A percentile compares a stretch with the other conserved stretches of the same genome.
Conservation (phyloP, 257 asterid genomes). For the Rubia yunnanensis region DNA sequence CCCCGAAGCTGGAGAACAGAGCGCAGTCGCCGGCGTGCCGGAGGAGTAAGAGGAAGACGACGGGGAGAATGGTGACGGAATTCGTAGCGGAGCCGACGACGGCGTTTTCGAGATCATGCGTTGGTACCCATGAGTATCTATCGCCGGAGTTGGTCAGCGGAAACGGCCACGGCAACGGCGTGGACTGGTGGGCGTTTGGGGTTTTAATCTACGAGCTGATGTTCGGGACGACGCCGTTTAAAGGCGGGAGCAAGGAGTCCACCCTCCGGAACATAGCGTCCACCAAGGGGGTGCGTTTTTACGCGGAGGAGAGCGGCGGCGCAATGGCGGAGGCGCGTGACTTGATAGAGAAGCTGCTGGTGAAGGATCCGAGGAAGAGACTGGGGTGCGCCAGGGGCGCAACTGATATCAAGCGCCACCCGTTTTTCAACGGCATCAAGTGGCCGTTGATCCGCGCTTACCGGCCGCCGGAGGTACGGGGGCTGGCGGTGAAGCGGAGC, state of each 20-base stretch:
- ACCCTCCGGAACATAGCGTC: constrained; percentile 88
- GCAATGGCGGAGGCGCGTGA: constrained; percentile 51
- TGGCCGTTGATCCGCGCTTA: constrained; percentile 83
- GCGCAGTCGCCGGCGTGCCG: constrained; percentile 7
- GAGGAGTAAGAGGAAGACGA: constrained; percentile 5
- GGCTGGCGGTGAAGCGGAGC: constrained; percentile 46
- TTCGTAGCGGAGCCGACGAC: constrained; percentile 68
- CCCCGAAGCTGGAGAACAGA: constrained; percentile 37
- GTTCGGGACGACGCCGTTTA: constrained; percentile 70
- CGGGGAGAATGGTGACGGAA: constrained; percentile 39
- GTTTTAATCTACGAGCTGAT: constrained; percentile 59
- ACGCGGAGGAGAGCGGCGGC: constrained; percentile 30
- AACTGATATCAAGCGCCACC: constrained; percentile 86
- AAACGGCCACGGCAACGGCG: constrained; percentile 84
- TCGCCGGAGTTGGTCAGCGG: constrained; percentile 73
- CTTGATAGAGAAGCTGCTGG: constrained; percentile 60
- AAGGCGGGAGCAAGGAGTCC: constrained; percentile 74
- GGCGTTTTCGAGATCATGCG: constrained; percentile 81
- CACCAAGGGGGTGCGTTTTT: constrained; percentile 50
- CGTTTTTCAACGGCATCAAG: constrained; percentile 72
- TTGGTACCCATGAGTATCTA: constrained; percentile 81
- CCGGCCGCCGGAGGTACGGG: constrained; percentile 82
- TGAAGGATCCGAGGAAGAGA: constrained; percentile 67
- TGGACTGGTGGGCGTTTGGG: constrained; percentile 98
- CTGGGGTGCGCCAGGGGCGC: constrained; percentile 85